Evolutionary conservation across 2,329 filamentous ascomycete species (phyloP), one percentile per base, ranked within the genome.

Genomic region (Phialophora tarda): DNA sequence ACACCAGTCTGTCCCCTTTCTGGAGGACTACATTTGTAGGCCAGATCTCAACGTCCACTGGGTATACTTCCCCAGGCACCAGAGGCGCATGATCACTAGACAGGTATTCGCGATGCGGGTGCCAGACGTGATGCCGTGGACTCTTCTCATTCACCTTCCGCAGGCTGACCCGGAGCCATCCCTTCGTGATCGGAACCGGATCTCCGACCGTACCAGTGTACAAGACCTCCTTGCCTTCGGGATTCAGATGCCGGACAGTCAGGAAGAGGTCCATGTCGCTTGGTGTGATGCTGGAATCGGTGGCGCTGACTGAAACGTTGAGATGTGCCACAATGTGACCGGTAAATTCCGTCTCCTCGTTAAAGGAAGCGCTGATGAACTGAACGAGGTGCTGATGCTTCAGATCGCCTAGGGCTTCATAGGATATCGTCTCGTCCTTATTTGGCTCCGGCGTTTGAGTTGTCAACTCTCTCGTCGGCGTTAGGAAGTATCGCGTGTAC

Each of bases 301-400:
- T 71, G 0, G 81, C 74, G 2, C 76, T 80, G 41, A 81, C 77
- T 0, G 88, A 90, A 0, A 90, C 84, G 66, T 87, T 86, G 3
- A 92, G 79, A 69, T 87, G 88, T 0, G 87, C 88, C 0, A 86
- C 80, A 30, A 90, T 79, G 72, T 91, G 87, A 0, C 89, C 89
- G 0, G 89, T 91, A 62, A 92, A 85, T 73, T 91, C 89, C 0
- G 85, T 89, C 71, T 91, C 87, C 6, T 79, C 67, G n/a, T 83
- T 80, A 64, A 91, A 90, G 0, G 86, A 78, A 0, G 79, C 64
- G 0, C 85, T 89, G 0, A 78, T 80, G 74, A 91, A 91, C 50
- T 85, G 83, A 0, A 91, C 70, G 0, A 82, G 65, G 59, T 88
- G 79, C 0, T 82, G 83, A 10, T 83, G 79, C 0, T 87, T 79